Base-by-base conservation (phyloP, 306 rosid genomes). In the Glycine latifolia region DNA sequence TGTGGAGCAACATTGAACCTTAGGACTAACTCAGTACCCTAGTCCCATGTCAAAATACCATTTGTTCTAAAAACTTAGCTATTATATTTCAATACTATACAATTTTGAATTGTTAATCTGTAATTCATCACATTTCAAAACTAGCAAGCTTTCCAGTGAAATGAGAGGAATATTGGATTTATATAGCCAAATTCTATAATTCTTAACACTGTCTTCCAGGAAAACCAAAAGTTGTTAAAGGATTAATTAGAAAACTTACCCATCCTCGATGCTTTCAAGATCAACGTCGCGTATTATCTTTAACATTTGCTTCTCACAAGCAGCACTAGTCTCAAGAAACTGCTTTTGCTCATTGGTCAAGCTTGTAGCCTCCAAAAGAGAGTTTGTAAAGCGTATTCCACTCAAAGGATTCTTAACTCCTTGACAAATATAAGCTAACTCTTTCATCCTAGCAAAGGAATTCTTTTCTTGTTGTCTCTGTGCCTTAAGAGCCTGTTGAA, bases 301-400 rank as follows among this genome's bases (percentile, higher is more conserved):
- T 61, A 84, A 65, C 92, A 96, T 94, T 81, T 96, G 99, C 89
- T 90, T 96, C 91, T 92, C 97, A 86, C 99, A 96, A 73, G 99
- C 95, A 62, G 85, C 77, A 85, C 94, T 91, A 65, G 98, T 96
- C 88, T 96, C 99, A 63, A 96, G 90, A 85, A 91, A 90, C 86
- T 94, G 98, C 82, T 85, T 96, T 82, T 96, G 99, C 71, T 96
- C 98, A 76, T 96, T 92, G 5, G 91, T 90, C 84, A 96, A 86
- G 58, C 89, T 91, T n/a, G 98, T 96, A 82, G 91, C 88, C 82
- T 90, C 97, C 91, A 93, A 86, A 87, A 96, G 99, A 31, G 98
- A 94, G 88, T 90, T 92, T 20, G 98, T 89, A 83, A 96, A 96
- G 85, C 94, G 90, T 74, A 93, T 92, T 67, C 99, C 99, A 83